phyloP scores from a whole-genome alignment of 139 green algal genomes.

The Chlorella sp. region DNA sequence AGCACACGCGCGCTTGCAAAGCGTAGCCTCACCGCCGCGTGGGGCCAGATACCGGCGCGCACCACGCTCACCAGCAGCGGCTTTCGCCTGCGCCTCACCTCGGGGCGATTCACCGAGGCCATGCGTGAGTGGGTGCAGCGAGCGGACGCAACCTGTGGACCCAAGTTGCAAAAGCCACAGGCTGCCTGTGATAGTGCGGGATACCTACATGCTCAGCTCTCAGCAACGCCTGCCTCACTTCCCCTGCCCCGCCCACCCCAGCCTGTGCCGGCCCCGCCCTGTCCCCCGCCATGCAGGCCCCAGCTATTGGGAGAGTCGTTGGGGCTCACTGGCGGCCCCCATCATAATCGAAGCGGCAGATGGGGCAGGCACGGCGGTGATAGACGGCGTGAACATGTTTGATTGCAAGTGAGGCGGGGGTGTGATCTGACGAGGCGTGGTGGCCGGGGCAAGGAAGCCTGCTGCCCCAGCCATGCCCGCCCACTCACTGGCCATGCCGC shows the following conservation, averaged over 20 bases:
- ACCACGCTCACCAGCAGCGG: neutral
- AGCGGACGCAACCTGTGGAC: neutral
- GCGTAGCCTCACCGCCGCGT: neutral
- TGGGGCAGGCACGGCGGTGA: neutral
- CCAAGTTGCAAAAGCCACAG: neutral
- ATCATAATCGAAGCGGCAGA: constrained; percentile 6
- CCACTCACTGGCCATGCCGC: neutral
- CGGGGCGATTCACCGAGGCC: neutral
- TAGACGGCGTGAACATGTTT: constrained; percentile 3
- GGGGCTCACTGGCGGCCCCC: neutral
- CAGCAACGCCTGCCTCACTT: neutral
- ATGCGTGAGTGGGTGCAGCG: neutral
- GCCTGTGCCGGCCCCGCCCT: neutral
- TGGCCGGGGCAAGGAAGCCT: neutral
- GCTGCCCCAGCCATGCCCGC: neutral
- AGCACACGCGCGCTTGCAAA: neutral
- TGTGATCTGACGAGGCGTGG: neutral
- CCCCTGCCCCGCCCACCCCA: neutral
- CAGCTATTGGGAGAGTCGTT: neutral
- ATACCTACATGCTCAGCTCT: neutral
- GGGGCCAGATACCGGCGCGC: neutral
- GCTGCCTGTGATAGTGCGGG: neutral
- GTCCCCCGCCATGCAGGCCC: neutral
- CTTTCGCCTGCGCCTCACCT: neutral
- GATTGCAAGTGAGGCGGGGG: neutral